These are phyloP conservation scores for Gaeumannomyces sp. DNA, from an alignment of 2,329 filamentous ascomycete species.

Conservation along the genomic window DNA sequence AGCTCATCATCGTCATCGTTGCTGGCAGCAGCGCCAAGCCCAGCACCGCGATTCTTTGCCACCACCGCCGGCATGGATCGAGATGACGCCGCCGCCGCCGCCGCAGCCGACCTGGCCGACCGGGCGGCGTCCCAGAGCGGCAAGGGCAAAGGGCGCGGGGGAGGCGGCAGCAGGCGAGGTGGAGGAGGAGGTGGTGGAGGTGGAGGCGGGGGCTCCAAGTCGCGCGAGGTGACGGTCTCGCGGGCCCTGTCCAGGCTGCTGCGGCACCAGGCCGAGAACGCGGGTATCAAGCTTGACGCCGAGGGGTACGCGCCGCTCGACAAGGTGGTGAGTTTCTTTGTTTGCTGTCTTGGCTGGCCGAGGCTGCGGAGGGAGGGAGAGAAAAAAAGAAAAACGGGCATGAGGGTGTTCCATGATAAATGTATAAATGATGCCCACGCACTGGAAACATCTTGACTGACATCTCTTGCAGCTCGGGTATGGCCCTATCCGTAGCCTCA, in stretches of 20 bases:
- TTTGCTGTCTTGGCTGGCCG: constrained; percentile 2
- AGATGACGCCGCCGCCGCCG: constrained; percentile 11
- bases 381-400: too few species aligned
- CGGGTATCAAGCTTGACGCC: constrained; percentile 49
- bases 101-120: constrained; percentile 15
- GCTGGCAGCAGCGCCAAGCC: background rate
- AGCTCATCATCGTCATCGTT: background rate
- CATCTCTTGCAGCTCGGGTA: constrained; percentile 39
- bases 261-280: constrained; percentile 50
- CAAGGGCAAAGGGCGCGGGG: constrained; percentile 14
- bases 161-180: constrained; percentile 13
- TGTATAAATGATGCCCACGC: too few species aligned
- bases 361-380: too few species aligned
- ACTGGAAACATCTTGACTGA: too few species aligned
- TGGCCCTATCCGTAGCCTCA: constrained; percentile 57
- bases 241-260: constrained; percentile 48
- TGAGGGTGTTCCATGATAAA: too few species aligned
- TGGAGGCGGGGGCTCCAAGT: constrained; percentile 23
- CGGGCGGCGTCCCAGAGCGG: constrained; percentile 5
- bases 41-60: background rate
- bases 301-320: constrained; percentile 55
- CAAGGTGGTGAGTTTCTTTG: constrained; percentile 45
- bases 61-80: constrained; percentile 15
- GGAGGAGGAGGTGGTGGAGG: constrained; percentile 25
- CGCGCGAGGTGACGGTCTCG: constrained; percentile 44